Evolutionary conservation across 2,329 filamentous ascomycete genomes (phyloP), one percentile per base, ranked within the genome.

Genomic region (Botrytis galanthina): DNA sequence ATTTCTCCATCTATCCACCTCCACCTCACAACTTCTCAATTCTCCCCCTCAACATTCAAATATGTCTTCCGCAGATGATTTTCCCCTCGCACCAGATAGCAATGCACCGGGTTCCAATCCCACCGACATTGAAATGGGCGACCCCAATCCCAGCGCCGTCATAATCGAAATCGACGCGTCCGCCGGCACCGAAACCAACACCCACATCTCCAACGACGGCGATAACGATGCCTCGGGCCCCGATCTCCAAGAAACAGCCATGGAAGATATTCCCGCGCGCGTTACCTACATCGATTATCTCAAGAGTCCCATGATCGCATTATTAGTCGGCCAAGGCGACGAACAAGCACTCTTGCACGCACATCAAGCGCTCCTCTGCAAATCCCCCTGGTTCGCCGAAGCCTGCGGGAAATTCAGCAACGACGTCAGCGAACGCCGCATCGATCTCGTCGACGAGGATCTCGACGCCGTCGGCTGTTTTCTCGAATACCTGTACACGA

Each of bases 401-500:
- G 85, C 87, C 10, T 90, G 91, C 80, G 85, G 86, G 18, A 82
- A 87, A 68, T 92, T 94, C 79, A 84, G 85, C 64, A 86, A 89
- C 46, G 87, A 89, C 70, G 86, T 86, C 66, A 87, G 87, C 87
- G 88, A 88, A 77, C 91, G 91, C 73, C 87, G 89, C 74, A 90
- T 97, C 75, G 84, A 91, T 74, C 90, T 97, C 37, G 80, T 86
- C 2, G 83, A 87, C 76, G 91, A 93, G 78, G 87, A 93, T 78
- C 82, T 93, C 63, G 91, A 93, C 76, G 91, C 93, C 35, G 90
- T 93, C 72, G 91, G 92, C 75, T 93, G 90, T 81, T 93, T 95
- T 78, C 87, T 96, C 78, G 92, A 96, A 82, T 97, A 89, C 81
- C 89, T 95, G 70, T 97, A 97, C 83, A 95, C 92, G 1, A 88